Conservation (phyloP, 306 rosid species). For the Lathyrus sativus region DNA sequence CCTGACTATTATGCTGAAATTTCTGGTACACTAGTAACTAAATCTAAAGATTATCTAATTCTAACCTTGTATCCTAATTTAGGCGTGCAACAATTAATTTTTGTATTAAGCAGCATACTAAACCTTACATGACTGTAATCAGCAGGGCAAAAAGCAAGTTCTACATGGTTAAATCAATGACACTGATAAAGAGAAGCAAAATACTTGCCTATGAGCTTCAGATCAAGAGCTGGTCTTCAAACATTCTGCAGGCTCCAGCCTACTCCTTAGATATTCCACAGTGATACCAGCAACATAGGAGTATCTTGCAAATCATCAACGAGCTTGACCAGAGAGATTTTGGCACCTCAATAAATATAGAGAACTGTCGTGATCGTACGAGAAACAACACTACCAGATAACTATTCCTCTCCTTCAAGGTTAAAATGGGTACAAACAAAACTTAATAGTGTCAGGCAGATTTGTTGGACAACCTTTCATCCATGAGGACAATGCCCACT, state of each 20-base stretch:
- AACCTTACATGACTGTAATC: constrained; percentile 46
- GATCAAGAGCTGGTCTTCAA: constrained; percentile 51
- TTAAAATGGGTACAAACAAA: constrained; percentile 23
- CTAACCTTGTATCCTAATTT: constrained; percentile 33
- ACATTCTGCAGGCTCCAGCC: constrained; percentile 38
- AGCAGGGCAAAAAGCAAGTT: constrained; percentile 49
- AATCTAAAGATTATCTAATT: constrained; percentile 31
- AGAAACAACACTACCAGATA: constrained; percentile 33
- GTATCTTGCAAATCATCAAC: constrained; percentile 35
- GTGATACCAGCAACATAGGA: constrained; percentile 36
- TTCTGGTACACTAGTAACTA: constrained; percentile 32
- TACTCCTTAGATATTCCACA: constrained; percentile 49
- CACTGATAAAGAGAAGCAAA: constrained; percentile 51
- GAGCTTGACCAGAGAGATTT: constrained; percentile 40
- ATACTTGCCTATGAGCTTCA: constrained; percentile 72
- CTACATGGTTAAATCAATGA: constrained; percentile 49
- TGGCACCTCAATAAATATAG: neutral
- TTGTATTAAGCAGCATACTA: constrained; percentile 42
- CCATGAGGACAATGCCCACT: constrained; percentile 35
- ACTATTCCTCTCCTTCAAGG: constrained; percentile 30
- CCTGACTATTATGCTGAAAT: constrained; percentile 19
- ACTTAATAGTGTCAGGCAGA: constrained; percentile 30
- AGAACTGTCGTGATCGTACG: constrained; percentile 30
- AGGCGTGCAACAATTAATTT: constrained; percentile 40
- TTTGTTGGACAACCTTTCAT: constrained; percentile 33